phyloP scores from a whole-genome alignment of 106 monocot species.

The Dioscorea zingiberensis region DNA sequence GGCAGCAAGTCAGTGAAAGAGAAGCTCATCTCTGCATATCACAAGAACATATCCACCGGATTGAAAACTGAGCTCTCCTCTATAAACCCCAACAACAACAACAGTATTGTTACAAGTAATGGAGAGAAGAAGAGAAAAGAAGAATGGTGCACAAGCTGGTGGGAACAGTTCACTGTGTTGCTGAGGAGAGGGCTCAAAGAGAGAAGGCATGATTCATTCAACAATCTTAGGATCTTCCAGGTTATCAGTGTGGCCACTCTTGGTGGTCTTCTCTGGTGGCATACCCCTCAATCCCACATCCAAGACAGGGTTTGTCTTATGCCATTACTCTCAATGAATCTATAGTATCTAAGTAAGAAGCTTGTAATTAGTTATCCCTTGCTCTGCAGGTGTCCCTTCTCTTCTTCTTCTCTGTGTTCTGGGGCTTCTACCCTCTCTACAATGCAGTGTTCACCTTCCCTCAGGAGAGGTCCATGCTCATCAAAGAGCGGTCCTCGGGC shows the following conservation, averaged over 20 bases:
- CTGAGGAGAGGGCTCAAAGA: constrained; percentile 28
- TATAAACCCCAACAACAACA: neutral
- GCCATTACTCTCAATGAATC: neutral
- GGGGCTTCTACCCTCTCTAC: constrained; percentile 90
- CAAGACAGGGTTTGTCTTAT: constrained; percentile 10
- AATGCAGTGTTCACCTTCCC: constrained; percentile 89
- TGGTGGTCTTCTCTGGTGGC: constrained; percentile 28
- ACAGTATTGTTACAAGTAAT: no score
- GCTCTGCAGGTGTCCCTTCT: constrained; percentile 45
- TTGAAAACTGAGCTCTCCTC: neutral
- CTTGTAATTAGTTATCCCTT: neutral
- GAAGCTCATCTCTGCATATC: constrained; percentile 17
- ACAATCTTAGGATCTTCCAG: constrained; percentile 18
- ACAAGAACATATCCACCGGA: neutral
- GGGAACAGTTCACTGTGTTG: constrained; percentile 31
- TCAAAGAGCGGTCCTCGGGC: constrained; percentile 59
- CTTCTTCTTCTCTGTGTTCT: constrained; percentile 87
- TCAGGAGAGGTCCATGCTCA: constrained; percentile 48
- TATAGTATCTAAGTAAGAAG: neutral
- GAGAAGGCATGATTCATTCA: constrained; percentile 28
- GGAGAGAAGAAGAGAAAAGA: neutral
- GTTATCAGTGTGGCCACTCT: constrained; percentile 15
- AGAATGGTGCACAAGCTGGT: constrained; percentile 29
- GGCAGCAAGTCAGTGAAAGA: constrained; percentile 11
- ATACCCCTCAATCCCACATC: constrained; percentile 8